These are phyloP conservation scores for Phytophthora megakarya DNA, from an alignment of 352 stramenopile species.

Conservation along the genomic window DNA sequence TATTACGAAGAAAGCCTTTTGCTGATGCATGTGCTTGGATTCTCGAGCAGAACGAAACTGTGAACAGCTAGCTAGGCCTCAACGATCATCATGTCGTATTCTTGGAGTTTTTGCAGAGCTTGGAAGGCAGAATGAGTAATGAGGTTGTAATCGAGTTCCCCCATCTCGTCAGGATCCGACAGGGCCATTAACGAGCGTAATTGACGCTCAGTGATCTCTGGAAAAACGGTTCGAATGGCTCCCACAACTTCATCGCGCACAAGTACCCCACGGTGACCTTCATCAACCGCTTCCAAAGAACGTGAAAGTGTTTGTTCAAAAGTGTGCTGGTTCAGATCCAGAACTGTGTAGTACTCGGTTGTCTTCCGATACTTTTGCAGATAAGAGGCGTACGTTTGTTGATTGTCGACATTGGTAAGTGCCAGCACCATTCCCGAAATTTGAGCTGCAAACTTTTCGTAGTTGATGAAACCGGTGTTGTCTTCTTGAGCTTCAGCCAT, in stretches of 20 bases:
- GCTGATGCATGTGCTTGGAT: neutral
- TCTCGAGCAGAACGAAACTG: no score
- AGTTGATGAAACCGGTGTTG: conserved; percentile 76
- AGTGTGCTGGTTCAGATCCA: conserved; percentile 81
- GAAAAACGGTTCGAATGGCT: conserved; percentile 66
- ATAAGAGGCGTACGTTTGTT: conserved; percentile 62
- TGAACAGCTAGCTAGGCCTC: conserved; percentile 49
- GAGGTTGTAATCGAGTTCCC: conserved; percentile 73
- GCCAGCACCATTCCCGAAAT: conserved; percentile 73
- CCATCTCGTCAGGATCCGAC: conserved; percentile 66
- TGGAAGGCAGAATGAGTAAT: conserved; percentile 76
- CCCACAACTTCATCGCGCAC: conserved; percentile 57
- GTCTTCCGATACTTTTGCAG: conserved; percentile 72
- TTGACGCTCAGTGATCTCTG: conserved; percentile 65
- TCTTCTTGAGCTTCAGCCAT: conserved; percentile 78
- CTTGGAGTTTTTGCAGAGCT: conserved; percentile 77
- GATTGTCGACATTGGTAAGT: conserved; percentile 68
- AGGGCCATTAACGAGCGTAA: conserved; percentile 69
- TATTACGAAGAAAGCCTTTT: conserved; percentile 15
- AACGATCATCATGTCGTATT: conserved; percentile 84
- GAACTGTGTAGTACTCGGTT: conserved; percentile 77
- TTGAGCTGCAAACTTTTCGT: conserved; percentile 71
- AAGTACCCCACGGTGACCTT: conserved; percentile 59
- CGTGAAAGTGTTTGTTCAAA: conserved; percentile 75
- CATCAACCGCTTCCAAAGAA: conserved; percentile 70